Conservation (phyloP, 768 basidiomycete genomes). For the Russula abietina region DNA sequence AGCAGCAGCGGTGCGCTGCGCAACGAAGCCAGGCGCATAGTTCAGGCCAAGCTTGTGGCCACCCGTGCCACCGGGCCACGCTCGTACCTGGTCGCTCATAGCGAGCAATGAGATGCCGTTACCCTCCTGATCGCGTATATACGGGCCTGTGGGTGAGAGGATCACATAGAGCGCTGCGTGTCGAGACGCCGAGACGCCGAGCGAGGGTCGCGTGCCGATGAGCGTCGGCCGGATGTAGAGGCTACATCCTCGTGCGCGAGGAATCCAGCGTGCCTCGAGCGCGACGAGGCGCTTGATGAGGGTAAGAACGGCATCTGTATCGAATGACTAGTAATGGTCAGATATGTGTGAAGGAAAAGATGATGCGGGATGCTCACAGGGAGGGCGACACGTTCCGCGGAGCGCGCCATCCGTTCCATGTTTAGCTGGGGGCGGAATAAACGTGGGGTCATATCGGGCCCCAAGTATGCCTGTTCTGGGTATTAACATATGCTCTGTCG, state of each 20-base stretch:
- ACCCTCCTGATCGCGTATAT: slow-evolving; percentile 32
- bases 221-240: slow-evolving; percentile 84
- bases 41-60: slow-evolving; percentile 42
- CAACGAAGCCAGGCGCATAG: slow-evolving; percentile 33
- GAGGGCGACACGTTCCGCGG: slow-evolving; percentile 35
- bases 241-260: slow-evolving; percentile 61
- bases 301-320: slow-evolving; percentile 41
- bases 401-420: slow-evolving; percentile 53
- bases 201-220: slow-evolving; percentile 43
- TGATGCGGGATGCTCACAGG: neutral
- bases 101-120: slow-evolving; percentile 38
- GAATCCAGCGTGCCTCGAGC: slow-evolving; percentile 83
- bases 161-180: slow-evolving; percentile 86
- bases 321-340: slow-evolving; percentile 33
- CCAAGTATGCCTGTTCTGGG: slow-evolving; percentile 53
- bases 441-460: slow-evolving; percentile 63
- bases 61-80: slow-evolving; percentile 49
- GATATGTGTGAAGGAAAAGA: neutral
- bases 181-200: slow-evolving; percentile 69
- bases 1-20: slow-evolving; percentile 42
- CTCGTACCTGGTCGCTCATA: slow-evolving; percentile 41
- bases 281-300: slow-evolving; percentile 61
- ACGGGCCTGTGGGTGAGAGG: slow-evolving; percentile 54
- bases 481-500: neutral
- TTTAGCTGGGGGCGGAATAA: slow-evolving; percentile 50